Percentiles rank a stretch among this genome's conserved stretches.
These are phyloP conservation scores for Kalmusia sp. DNA, from an alignment of 2,329 filamentous ascomycete species.

Conservation along the genomic window DNA sequence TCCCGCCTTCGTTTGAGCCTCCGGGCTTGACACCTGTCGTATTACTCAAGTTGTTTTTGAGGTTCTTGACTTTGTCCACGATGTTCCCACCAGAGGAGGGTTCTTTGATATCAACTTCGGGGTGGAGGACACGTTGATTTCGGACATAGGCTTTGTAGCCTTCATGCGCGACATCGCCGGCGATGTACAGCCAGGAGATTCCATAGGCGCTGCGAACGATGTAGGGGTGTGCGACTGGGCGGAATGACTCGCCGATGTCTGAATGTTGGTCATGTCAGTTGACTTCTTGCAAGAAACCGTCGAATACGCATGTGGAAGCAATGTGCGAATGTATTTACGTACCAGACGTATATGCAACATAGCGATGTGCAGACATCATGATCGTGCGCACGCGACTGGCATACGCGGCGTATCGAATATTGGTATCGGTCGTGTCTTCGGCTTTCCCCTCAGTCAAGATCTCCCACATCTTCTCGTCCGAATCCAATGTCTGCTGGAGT, in stretches of 20 bases:
- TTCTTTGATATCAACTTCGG: slow-evolving; percentile 50
- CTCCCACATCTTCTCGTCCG: slow-evolving; percentile 77
- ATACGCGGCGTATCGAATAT: slow-evolving; percentile 91
- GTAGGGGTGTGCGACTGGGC: slow-evolving; percentile 86
- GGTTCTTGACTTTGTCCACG: slow-evolving; percentile 26
- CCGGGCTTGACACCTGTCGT: slow-evolving; percentile 31
- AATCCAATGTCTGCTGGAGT: slow-evolving; percentile 63
- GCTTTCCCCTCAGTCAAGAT: slow-evolving; percentile 78
- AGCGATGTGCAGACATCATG: slow-evolving; percentile 87
- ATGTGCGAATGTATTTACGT: not conserved
- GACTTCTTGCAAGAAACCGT: too few relatives aligned
- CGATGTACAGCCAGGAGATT: slow-evolving; percentile 89
- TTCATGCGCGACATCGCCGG: slow-evolving; percentile 90
- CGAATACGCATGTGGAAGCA: too few relatives aligned
- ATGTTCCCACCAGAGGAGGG: slow-evolving; percentile 46
- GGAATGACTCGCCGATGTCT: slow-evolving; percentile 92
- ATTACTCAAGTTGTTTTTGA: slow-evolving; percentile 29
- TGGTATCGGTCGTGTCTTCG: slow-evolving; percentile 82
- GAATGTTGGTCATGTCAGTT: not conserved
- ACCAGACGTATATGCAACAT: slow-evolving; percentile 92
- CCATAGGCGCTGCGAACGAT: slow-evolving; percentile 85
- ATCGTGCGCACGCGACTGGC: slow-evolving; percentile 85
- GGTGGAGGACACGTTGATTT: slow-evolving; percentile 79
- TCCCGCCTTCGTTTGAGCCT: slow-evolving; percentile 15
- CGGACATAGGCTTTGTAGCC: slow-evolving; percentile 93